Base-by-base conservation (phyloP, 2,329 filamentous ascomycete genomes). In the Calonectria ilicicola region DNA sequence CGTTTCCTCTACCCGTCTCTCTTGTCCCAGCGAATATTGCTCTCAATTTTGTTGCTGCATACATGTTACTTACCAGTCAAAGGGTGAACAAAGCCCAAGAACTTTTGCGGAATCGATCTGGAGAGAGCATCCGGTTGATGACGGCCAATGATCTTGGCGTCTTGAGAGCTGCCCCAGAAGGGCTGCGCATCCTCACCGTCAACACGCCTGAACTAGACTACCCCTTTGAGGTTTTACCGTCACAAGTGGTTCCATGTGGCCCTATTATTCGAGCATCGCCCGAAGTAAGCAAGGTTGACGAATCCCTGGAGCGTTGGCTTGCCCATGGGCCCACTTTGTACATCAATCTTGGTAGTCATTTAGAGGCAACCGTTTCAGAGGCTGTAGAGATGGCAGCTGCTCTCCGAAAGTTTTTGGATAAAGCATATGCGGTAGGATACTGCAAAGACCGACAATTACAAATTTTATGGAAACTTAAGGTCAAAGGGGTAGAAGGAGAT, bases 401-500 rank as follows among this genome's bases (percentile, higher is more conserved):
- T 6, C 47, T 65, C 9, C 32, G 67, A 2, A 6, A 40, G 7
- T 49, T 65, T 19, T 56, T 70, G 19, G 67, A 53, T 27, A 21
- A 65, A 8, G 62, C 38, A 4, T 32, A 44, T 15, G 26, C 46
- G 19, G 12, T 40, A 32, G 29, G 44, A 29, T 40, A 46, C 15
- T 32, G 32, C 17, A 38, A 29, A 49, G 38, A 27, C 23, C 49
- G 21, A 1, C 27, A 58, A 17, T 23, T 70, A 2, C 67, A 58
- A 27, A 60, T 70, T 19, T 17, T 70, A 42, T 70, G 67, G 67
- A 70, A 70, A 23, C 27, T 70, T 5, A 69, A 69, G 47, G 21
- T 51, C 26, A 63, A 65, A 58, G 66, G 32, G 15, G 29, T 60
- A 3, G 29, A 40, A 15, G 32, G 58, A 3, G 38, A 46, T 23